Percentiles rank a stretch among this genome's conserved stretches.
Evolutionary conservation across 306 rosid species (phyloP).

Genomic region (Quercus mongolica): DNA sequence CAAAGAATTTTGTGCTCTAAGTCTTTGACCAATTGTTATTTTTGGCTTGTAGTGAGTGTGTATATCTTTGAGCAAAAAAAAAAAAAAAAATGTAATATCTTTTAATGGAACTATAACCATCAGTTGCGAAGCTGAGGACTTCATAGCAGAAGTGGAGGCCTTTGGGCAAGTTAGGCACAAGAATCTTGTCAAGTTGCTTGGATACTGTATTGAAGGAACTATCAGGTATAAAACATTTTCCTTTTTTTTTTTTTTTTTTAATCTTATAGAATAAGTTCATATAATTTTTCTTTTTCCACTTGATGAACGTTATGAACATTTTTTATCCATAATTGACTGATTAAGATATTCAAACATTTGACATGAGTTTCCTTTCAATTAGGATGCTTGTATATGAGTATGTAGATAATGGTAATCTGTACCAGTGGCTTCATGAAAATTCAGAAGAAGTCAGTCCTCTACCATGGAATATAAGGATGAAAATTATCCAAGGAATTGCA

Average conservation of each 20-base stretch:
- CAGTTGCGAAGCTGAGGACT: slow-evolving; percentile 48
- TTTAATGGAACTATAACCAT: neutral
- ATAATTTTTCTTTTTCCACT: neutral
- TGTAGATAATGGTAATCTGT: slow-evolving; percentile 53
- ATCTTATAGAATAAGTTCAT: neutral
- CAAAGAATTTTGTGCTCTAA: neutral
- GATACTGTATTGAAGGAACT: slow-evolving; percentile 47
- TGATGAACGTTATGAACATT: neutral
- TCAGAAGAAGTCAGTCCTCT: slow-evolving; percentile 46
- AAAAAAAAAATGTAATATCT: neutral
- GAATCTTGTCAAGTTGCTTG: slow-evolving; percentile 52
- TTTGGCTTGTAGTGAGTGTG: neutral
- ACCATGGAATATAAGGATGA: slow-evolving; percentile 52
- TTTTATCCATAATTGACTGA: neutral
- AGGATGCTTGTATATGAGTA: slow-evolving; percentile 60
- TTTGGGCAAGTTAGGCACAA: slow-evolving; percentile 50
- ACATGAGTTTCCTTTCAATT: neutral
- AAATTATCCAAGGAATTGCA: slow-evolving; percentile 57
- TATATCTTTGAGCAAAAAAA: too few species aligned
- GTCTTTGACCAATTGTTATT: neutral
- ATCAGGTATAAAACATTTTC: slow-evolving; percentile 25
- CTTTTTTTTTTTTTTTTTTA: neutral
- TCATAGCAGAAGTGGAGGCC: slow-evolving; percentile 50
- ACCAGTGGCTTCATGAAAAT: slow-evolving; percentile 59
- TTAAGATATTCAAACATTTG: neutral